phyloP scores from a whole-genome alignment of 2,329 filamentous ascomycete genomes.

The Geosmithia putterillii region DNA sequence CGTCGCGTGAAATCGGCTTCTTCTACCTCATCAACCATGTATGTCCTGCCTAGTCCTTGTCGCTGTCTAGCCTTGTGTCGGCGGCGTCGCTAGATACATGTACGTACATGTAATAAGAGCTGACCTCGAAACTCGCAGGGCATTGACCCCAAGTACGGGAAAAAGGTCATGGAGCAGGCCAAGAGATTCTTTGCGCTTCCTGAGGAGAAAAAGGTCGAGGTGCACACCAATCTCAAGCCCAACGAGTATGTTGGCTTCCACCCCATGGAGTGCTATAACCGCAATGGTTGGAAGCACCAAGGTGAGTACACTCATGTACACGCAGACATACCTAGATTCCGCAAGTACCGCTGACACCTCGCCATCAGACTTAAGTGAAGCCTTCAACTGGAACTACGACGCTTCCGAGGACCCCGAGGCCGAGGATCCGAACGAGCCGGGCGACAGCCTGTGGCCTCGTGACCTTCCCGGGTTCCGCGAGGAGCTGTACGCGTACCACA shows the following conservation, averaged over 20 bases:
- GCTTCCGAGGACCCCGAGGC: conserved; percentile 13
- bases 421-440: conserved; percentile 11
- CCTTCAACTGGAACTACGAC: conserved; percentile 21
- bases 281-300: conserved; percentile 23
- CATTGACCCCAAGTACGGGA: conserved; percentile 15
- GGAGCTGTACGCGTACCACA: conserved; percentile 15
- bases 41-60: not conserved
- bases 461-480: conserved; percentile 21
- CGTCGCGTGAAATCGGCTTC: conserved; percentile 26
- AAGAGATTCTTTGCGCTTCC: conserved; percentile 28
- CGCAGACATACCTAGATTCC: conserved; percentile 5
- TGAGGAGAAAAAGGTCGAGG: conserved; percentile 30
- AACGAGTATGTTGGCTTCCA: conserved; percentile 20
- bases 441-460: conserved; percentile 15
- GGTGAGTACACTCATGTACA: conserved; percentile 8
- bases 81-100: no score
- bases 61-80: no score
- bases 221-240: conserved; percentile 24
- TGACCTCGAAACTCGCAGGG: conserved; percentile 7
- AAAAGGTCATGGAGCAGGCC: conserved; percentile 20
- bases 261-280: conserved; percentile 24
- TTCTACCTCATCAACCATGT: conserved; percentile 27
- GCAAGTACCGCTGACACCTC: not conserved
- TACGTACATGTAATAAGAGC: not conserved
- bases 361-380: conserved; percentile 16